phyloP scores from a whole-genome alignment of 192 early-diverging fungal species.

The Phlyctochytrium arcticum region DNA sequence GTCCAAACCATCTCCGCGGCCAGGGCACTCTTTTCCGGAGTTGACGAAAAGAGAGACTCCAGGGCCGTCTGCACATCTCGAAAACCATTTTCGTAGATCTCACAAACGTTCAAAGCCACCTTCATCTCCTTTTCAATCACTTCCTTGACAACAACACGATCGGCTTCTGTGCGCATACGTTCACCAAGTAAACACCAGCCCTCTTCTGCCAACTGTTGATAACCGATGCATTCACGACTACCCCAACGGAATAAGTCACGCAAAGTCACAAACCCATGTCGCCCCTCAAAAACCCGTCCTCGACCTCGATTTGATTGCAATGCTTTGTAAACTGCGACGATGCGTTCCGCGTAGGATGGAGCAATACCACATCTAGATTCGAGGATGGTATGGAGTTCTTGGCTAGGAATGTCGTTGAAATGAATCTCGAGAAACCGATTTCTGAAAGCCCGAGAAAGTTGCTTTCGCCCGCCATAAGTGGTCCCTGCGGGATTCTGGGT shows the following conservation, averaged over 20 bases:
- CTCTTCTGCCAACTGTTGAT: conserved; percentile 85
- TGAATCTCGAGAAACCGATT: conserved; percentile 97
- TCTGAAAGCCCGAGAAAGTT: conserved; percentile 91
- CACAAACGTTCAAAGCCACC: conserved; percentile 55
- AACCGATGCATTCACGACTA: conserved; percentile 64
- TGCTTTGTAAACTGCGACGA: conserved; percentile 82
- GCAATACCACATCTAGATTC: conserved; percentile 78
- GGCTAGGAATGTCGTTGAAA: conserved; percentile 93
- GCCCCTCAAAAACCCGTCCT: conserved; percentile 91
- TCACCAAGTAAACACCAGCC: conserved; percentile 94
- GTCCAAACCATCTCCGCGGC: conserved; percentile 81
- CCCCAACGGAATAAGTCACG: conserved; percentile 99
- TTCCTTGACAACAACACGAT: conserved; percentile 72
- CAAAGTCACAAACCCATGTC: conserved; percentile 90
- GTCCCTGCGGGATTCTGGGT: conserved; percentile 97
- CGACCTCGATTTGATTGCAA: conserved; percentile 58
- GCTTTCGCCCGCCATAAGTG: conserved; percentile 94
- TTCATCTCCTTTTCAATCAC: conserved; percentile 82
- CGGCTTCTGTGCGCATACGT: conserved; percentile 75
- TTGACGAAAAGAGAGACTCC: neutral
- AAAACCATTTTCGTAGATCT: conserved; percentile 67
- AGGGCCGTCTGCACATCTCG: neutral
- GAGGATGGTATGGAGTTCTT: conserved; percentile 88
- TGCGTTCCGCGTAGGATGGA: conserved; percentile 77
- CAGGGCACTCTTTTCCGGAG: neutral